These are phyloP conservation scores for Dicorynia guianensis DNA, from an alignment of 306 rosid genomes.

Conservation along the genomic window DNA sequence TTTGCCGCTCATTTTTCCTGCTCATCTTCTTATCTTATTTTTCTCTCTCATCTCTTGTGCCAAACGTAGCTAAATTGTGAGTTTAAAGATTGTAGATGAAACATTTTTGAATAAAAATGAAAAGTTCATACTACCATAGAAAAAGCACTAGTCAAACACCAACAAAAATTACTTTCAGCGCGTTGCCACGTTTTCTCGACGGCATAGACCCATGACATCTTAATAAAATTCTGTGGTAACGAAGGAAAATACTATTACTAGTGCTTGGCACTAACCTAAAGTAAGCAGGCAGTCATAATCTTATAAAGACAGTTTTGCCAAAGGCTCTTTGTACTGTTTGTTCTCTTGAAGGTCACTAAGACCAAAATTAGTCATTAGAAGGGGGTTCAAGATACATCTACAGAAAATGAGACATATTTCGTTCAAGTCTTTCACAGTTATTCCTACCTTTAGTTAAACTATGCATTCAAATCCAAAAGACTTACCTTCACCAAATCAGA, in stretches of 20 bases:
- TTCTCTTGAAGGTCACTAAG: too few relatives aligned
- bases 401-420: slow-evolving; percentile 16
- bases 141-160: background rate
- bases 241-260: slow-evolving; percentile 4
- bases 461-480: too few relatives aligned
- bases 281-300: slow-evolving; percentile 7
- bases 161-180: slow-evolving; percentile 8
- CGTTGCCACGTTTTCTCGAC: slow-evolving; percentile 1
- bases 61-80: too few relatives aligned
- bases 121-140: background rate
- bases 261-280: slow-evolving; percentile 24
- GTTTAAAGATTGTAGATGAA: too few relatives aligned
- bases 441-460: background rate
- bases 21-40: too few relatives aligned
- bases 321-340: too few relatives aligned
- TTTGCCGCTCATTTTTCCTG: too few relatives aligned
- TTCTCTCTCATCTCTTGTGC: too few relatives aligned
- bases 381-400: background rate
- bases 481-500: too few relatives aligned
- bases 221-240: slow-evolving; percentile 25
- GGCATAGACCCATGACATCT: background rate
- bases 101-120: too few relatives aligned
- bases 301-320: background rate
- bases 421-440: slow-evolving; percentile 6
- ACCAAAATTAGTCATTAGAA: too few relatives aligned